phyloP scores from a whole-genome alignment of 176 grass and related monocot genomes.

The Carex scoparia region DNA sequence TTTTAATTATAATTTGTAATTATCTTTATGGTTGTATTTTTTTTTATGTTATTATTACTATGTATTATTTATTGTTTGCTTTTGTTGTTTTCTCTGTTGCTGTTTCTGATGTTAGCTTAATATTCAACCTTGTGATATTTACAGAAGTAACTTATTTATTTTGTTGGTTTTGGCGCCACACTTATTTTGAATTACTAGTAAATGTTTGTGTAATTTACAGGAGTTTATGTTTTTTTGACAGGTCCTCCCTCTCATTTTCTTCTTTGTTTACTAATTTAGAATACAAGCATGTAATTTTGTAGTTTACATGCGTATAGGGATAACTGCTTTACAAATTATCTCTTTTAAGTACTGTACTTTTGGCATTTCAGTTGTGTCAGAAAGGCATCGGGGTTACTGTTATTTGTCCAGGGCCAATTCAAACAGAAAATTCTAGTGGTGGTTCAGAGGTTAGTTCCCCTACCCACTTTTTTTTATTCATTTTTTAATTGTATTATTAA shows the following conservation, averaged over 20 bases:
- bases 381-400: conserved; percentile 90
- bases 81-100: not conserved
- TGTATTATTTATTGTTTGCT: not conserved
- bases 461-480: not conserved
- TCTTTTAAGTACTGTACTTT: conserved; percentile 26
- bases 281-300: conserved; percentile 1
- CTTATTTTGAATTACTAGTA: not conserved
- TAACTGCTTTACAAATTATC: not conserved
- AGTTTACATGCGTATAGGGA: not conserved
- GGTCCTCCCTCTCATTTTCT: not conserved
- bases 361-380: conserved; percentile 57
- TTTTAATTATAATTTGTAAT: not conserved
- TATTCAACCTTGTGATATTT: not conserved
- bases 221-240: not conserved
- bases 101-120: not conserved
- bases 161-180: not conserved
- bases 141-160: not conserved
- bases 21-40: not conserved
- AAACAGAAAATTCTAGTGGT: conserved; percentile 52
- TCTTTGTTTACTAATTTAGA: not conserved
- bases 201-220: not conserved
- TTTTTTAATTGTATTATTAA: not conserved
- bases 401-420: conserved; percentile 86
- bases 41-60: not conserved
- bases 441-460: conserved; percentile 55